Percentiles rank a stretch among this genome's conserved stretches.
phyloP scores from a whole-genome alignment of 1,284 basidiomycete species.

The Fomitiporia mediterranea region DNA sequence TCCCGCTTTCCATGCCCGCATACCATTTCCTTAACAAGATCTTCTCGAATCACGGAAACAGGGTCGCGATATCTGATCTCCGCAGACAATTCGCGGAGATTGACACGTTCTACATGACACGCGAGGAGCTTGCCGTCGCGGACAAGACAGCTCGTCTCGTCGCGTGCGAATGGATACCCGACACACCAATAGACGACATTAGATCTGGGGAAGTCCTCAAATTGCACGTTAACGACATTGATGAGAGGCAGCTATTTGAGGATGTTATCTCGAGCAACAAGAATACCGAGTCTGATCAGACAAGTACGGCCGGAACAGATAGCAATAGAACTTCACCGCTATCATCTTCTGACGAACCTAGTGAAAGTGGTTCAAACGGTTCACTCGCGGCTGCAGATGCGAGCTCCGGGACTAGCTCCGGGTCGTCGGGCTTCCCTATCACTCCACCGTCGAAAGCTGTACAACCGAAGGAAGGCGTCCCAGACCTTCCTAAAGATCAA shows the following conservation, averaged over 20 bases:
- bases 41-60: slow-evolving; percentile 27
- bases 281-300: neutral
- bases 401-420: neutral
- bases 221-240: neutral
- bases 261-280: neutral
- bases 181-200: slow-evolving; percentile 3
- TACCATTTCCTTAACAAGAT: slow-evolving; percentile 33
- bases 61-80: slow-evolving; percentile 27
- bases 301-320: too few relatives aligned
- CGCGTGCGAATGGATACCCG: slow-evolving; percentile 12
- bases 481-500: slow-evolving; percentile 14
- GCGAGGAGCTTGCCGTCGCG: slow-evolving; percentile 4
- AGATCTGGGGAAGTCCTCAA: neutral
- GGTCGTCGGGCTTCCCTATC: slow-evolving; percentile 17
- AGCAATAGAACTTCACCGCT: too few relatives aligned
- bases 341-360: neutral
- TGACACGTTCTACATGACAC: slow-evolving; percentile 26
- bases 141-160: slow-evolving; percentile 8
- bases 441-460: slow-evolving; percentile 22
- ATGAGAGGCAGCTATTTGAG: slow-evolving; percentile 1
- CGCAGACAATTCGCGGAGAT: slow-evolving; percentile 25
- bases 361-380: neutral
- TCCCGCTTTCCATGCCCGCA: slow-evolving; percentile 42
- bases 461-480: slow-evolving; percentile 10
- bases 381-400: neutral